Evolutionary conservation across 164 flowering plant genomes (phyloP), one percentile per base, ranked within the genome.

Genomic region (Chimonanthus salicifolius): DNA sequence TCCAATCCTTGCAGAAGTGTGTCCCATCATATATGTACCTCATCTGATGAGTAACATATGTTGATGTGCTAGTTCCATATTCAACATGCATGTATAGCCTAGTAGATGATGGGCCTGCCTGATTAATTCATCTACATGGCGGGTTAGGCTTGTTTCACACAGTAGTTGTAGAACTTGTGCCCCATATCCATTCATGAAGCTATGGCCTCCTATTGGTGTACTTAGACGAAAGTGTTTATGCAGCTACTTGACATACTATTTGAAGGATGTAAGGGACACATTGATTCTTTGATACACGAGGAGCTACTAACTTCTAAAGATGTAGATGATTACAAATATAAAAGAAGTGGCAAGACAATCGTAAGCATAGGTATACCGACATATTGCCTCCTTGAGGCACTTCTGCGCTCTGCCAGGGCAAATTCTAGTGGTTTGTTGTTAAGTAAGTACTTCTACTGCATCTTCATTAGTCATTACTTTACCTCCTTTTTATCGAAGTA

Each of bases 311-410:
- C 85, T 7, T 49, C 79, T 2, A 74, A 83, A 77, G 99, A 92
- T 80, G 76, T 94, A 69, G 92, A 91, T 81, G 87, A 88, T 74
- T 85, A 85, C 33, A 90, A 86, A 69, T 83, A 86, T 45, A 80
- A 72, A 64, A 85, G 83, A 74, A 84, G 80, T 58, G 81, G 83
- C 47, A 75, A 75, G 69, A 73, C 75, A 75, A 81, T 90, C 5
- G 73, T 90, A 50, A 82, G 84, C 76, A 71, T 85, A n/a, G 97
- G 99, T 46, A 80, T 94, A 71, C 97, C 90, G 15, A 90, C 99
- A 70, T 91, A 89, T 80, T 83, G 89, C 85, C 74, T 94, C 77
- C 85, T 91, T 71, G 84, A 88, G 76, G 46, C 80, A 49, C 87
- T 92, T 66, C 5, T 94, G 66, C 88, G 87, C 72, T 92, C 99